A percentile compares a stretch with the other conserved stretches of the same genome.
These are phyloP conservation scores for Mucuna pruriens DNA, from an alignment of 306 rosid species.

Conservation along the genomic window DNA sequence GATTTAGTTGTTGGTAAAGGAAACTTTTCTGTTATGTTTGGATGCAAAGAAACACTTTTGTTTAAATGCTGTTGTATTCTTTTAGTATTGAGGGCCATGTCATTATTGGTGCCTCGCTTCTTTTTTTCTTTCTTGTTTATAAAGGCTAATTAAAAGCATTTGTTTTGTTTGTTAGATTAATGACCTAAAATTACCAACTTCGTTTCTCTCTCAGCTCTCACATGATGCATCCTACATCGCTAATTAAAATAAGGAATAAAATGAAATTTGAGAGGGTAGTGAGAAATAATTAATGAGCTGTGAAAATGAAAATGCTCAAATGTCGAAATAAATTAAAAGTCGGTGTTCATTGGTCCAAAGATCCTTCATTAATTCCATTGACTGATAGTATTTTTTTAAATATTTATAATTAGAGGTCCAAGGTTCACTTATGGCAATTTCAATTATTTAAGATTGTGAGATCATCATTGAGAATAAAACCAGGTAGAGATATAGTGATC, in stretches of 20 bases:
- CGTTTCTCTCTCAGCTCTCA: slow-evolving; percentile 22
- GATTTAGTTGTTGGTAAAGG: slow-evolving; percentile 26
- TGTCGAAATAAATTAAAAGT: slow-evolving; percentile 25
- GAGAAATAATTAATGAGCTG: slow-evolving; percentile 32
- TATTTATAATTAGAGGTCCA: slow-evolving; percentile 29
- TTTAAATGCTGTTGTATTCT: slow-evolving; percentile 51
- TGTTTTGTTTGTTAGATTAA: slow-evolving; percentile 34
- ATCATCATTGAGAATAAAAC: slow-evolving; percentile 40
- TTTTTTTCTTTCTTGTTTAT: slow-evolving; percentile 10
- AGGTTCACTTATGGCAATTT: slow-evolving; percentile 30
- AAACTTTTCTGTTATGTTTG: slow-evolving; percentile 38
- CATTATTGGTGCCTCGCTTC: slow-evolving; percentile 50
- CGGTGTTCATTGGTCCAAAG: slow-evolving; percentile 35
- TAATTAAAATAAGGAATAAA: slow-evolving; percentile 25
- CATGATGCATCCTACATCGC: slow-evolving; percentile 26
- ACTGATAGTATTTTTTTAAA: slow-evolving; percentile 14
- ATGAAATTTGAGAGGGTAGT: slow-evolving; percentile 20
- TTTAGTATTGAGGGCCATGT: slow-evolving; percentile 50
- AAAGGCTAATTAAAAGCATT: slow-evolving; percentile 35
- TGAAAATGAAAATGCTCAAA: slow-evolving; percentile 37
- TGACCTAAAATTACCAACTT: slow-evolving; percentile 16
- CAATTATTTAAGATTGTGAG: slow-evolving; percentile 35
- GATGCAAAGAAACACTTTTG: slow-evolving; percentile 45
- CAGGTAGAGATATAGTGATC: slow-evolving; percentile 32
- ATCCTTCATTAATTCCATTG: slow-evolving; percentile 45